These are phyloP conservation scores for Pseudogymnoascus sp. DNA, from an alignment of 2,329 filamentous ascomycete species.

Conservation along the genomic window DNA sequence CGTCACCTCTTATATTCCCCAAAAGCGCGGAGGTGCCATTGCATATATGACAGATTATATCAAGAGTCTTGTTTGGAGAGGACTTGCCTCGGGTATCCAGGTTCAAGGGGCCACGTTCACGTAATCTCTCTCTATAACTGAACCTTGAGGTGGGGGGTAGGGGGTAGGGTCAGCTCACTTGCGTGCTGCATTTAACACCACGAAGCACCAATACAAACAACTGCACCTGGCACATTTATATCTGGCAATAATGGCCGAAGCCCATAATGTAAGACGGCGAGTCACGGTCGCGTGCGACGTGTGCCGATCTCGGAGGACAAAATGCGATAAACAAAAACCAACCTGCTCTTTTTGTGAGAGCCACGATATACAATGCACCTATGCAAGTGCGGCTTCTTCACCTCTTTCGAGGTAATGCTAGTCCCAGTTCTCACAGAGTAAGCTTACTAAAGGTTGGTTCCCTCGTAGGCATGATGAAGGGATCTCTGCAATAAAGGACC, in stretches of 20 bases:
- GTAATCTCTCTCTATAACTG: too few species aligned
- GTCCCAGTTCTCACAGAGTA: not conserved
- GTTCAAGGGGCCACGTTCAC: too few species aligned
- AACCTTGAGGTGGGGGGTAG: not conserved
- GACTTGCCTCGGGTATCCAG: too few species aligned
- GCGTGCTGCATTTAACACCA: not conserved
- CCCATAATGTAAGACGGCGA: conserved; percentile 8
- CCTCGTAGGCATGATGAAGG: conserved; percentile 6
- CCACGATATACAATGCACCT: conserved; percentile 16
- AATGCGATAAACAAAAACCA: conserved; percentile 22
- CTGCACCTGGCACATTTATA: not conserved
- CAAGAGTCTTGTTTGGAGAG: too few species aligned
- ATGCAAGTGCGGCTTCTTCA: not conserved
- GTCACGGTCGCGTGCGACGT: conserved; percentile 19
- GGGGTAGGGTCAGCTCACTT: not conserved
- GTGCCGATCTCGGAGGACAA: conserved; percentile 22
- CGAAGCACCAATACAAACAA: not conserved
- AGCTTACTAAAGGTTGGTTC: not conserved
- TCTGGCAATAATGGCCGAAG: not conserved
- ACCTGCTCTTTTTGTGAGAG: conserved; percentile 18
- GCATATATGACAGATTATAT: too few species aligned
- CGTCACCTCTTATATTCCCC: too few species aligned
- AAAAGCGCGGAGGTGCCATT: too few species aligned
- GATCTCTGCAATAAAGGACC: conserved; percentile 5
- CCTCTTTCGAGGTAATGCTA: conserved; percentile 11